Base-by-base conservation (phyloP, 306 rosid species). In the Rosa chinensis region DNA sequence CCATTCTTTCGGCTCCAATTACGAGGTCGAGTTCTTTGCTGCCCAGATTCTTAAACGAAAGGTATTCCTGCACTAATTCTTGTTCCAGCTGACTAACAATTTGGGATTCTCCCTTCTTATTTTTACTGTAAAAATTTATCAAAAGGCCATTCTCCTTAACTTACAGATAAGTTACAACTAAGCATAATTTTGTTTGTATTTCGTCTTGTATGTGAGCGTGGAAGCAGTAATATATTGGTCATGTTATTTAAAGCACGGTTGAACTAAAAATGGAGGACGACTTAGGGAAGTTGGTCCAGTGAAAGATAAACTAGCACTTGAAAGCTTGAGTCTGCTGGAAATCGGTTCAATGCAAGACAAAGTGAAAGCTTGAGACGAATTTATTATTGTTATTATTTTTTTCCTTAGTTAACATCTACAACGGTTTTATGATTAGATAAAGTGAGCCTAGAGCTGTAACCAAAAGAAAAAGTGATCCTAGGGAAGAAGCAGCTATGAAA, bases 31-130 rank as follows among this genome's bases (percentile, higher is more conserved):
- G 80, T 94, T 94, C 94, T 94, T 94, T 86, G 97, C 98, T 13
- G 98, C 98, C 5, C 98, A 94, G 91, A 92, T 94, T 85, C 94
- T 94, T 76, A 94, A 92, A 80, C 97, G 98, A 81, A 94, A 94
- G 97, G 98, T 93, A 35, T 32, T 2, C 37, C 37, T 32, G 37
- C 37, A 32, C 37, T 32, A 32, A 32, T 32, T 32, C 37, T 32
- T 32, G 37, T 32, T 32, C 45, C 45, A 43, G 45, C 10, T 6
- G 45, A 32, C 3, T 32, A 32, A 32, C 37, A 32, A 32, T 32
- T 32, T 55, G 23, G 23, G 10, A 6, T 18, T 53, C n/a, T n/a
- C n/a, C n/a, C n/a, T n/a, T n/a, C 61, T 56, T 56, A 6, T 56
- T n/a, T 8, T 20, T 56, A 56, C 12, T 2, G 62, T 9, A 21